Base-by-base conservation (phyloP, 2,329 filamentous ascomycete genomes). In the Cordyceps tenuipes region DNA sequence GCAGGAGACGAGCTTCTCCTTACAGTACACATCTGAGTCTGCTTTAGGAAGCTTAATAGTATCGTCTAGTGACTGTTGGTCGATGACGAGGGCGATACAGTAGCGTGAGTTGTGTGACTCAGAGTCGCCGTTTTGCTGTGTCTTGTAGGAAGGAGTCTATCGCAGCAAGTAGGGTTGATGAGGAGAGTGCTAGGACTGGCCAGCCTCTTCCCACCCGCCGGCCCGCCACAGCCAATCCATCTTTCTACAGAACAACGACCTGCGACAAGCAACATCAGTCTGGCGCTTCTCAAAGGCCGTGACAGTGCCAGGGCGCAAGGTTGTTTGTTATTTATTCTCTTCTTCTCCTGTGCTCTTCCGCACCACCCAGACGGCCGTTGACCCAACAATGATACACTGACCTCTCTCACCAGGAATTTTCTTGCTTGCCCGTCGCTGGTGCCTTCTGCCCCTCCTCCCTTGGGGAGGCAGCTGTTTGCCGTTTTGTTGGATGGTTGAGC, bases 171-270 rank as follows among this genome's bases (percentile, higher is more conserved):
- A n/a, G n/a, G n/a, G n/a, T n/a, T n/a, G n/a, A n/a, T n/a, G n/a
- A n/a, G n/a, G n/a, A n/a, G n/a, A n/a, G n/a, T n/a, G n/a, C n/a
- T n/a, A n/a, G n/a, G n/a, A n/a, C n/a, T n/a, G n/a, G n/a, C n/a
- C n/a, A n/a, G n/a, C n/a, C n/a, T n/a, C n/a, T 53, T 41, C 19
- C 53, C 53, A 47, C 43, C 23, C 23, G 23, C 23, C 54, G 31
- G 34, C 41, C 48, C 47, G 13, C 48, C 47, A 36, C 48, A 63
- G 62, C 63, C 61, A 58, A 61, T 52, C 60, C 55, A 51, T 61
- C 50, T 58, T 43, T 17, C 15, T 31, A 34, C 47, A 50, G 19
- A 41, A 50, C n/a, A 50, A 58, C 55, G 17, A 17, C 21, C 10
- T 58, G 34, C 21, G 51, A 48, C 43, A 21, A 17, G 23, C 4